Evolutionary conservation across 2,329 filamentous ascomycete species (phyloP).

Genomic region (Harringtonia aguacate): DNA sequence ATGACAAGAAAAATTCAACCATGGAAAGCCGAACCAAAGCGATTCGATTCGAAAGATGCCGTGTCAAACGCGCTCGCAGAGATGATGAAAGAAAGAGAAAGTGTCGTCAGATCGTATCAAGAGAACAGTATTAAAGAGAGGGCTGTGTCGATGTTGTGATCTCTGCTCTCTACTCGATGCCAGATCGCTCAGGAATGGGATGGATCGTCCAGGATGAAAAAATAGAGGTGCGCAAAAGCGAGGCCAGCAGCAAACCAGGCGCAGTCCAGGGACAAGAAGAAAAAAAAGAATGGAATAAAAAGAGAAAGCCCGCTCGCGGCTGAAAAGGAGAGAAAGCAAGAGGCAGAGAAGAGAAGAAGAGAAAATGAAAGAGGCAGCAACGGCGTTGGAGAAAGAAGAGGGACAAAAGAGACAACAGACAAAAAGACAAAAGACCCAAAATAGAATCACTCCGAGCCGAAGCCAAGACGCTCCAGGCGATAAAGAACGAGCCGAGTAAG

Average conservation of each 20-base stretch:
- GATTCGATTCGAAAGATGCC: not conserved
- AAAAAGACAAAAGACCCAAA: not conserved
- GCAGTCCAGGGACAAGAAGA: too few species aligned
- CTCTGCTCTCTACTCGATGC: too few species aligned
- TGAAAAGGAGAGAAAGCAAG: not conserved
- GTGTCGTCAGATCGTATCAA: too few species aligned
- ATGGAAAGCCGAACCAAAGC: not conserved
- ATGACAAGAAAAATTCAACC: not conserved
- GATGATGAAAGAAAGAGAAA: not conserved
- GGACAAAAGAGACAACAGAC: not conserved
- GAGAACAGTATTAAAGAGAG: too few species aligned
- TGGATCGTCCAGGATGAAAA: too few species aligned
- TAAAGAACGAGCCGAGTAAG: too few species aligned
- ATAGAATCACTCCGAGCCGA: too few species aligned
- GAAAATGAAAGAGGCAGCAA: not conserved
- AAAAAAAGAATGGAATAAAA: not conserved
- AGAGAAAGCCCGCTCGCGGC: not conserved
- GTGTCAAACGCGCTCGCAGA: slow-evolving; percentile 8
- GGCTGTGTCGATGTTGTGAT: too few species aligned
- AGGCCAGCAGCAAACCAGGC: too few species aligned
- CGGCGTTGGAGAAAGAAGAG: not conserved
- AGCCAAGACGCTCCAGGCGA: too few species aligned
- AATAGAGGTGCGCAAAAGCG: too few species aligned
- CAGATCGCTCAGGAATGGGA: too few species aligned
- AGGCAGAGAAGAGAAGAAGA: not conserved